Base-by-base conservation (phyloP, 2,329 filamentous ascomycete genomes). In the Acrocalymma vagum region DNA sequence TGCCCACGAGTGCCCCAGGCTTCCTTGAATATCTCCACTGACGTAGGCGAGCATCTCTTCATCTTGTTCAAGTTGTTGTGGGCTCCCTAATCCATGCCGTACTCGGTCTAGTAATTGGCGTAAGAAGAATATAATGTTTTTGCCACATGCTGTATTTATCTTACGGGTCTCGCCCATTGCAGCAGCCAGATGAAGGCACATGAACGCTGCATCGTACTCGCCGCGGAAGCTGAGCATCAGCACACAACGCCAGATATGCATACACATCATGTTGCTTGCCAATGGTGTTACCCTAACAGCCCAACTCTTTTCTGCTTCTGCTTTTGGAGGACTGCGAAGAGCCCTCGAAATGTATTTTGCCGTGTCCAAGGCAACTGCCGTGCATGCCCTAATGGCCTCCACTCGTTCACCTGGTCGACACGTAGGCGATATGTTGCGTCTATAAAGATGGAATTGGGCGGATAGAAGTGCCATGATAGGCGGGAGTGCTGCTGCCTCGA, bases 41-140 rank as follows among this genome's bases (percentile, higher is more conserved):
- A 88, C 84, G 58, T 96, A 96, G 0, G 86, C 89, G 18, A 97
- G 74, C 55, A 97, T 80, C 65, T 96, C 93, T 63, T 97, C 92
- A 59, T 99, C 92, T 3, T 78, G 76, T 29, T 84, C 80, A 2
- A 82, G 61, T 29, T 69, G 63, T 22, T 70, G 61, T 20, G 67
- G 67, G 3, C 58, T 60, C 1, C 65, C 53, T 2, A 70, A 67
- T 11, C 72, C 70, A 16, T 67, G 73, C 9, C 76, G 77, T 13
- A 78, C 55, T 24, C 80, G 80, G 22, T 82, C 80, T 1, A 83
- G 72, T 3, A 97, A 70, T 5, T 78, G 76, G 4, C 84, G 82
- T 5, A 93, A 70, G 65, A 97, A 96, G 67, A 95, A 96, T 1
- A 83, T 78, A 3, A 96, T 72, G 59, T 92, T 88, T 9, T 89